phyloP scores from a whole-genome alignment of 495 filamentous ascomycete species.

The Glarea lozoyensis region DNA sequence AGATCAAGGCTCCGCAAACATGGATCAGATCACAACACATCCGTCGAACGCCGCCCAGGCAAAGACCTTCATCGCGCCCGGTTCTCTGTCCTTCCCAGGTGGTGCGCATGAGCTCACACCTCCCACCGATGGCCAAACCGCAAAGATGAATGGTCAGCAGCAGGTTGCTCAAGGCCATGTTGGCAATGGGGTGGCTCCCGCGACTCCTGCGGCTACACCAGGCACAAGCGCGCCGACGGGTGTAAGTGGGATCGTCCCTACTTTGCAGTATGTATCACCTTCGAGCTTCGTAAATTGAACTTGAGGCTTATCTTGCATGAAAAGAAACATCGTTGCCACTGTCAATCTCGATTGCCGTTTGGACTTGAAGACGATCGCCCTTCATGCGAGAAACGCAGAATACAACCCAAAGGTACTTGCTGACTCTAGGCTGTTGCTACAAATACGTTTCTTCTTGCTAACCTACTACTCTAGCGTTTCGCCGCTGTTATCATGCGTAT shows the following conservation, averaged over 20 bases:
- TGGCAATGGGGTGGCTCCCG: conserved; percentile 86
- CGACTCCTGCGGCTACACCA: conserved; percentile 91
- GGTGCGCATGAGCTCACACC: conserved; percentile 75
- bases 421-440: conserved; percentile 27
- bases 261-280: conserved; percentile 86
- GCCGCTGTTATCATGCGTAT: conserved; percentile 99
- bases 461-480: conserved; percentile 78
- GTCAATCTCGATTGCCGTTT: conserved; percentile 98
- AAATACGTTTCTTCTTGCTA: conserved; percentile 16
- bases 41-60: conserved; percentile 82
- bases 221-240: conserved; percentile 51
- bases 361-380: conserved; percentile 97
- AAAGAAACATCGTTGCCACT: conserved; percentile 99
- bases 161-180: conserved; percentile 47
- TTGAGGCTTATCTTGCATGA: conserved; percentile 55
- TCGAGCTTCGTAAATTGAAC: conserved; percentile 20
- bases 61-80: conserved; percentile 80
- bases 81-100: conserved; percentile 83
- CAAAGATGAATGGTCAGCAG: conserved; percentile 48
- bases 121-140: conserved; percentile 50
- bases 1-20: conserved; percentile 31
- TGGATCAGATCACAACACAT: conserved; percentile 87
- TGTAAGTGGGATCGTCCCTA: conserved; percentile 90
- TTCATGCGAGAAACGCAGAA: conserved; percentile 97
- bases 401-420: conserved; percentile 89